These are phyloP conservation scores for Geotrichum histeridarum DNA, from an alignment of 1,139 yeast genomes.

Conservation along the genomic window DNA sequence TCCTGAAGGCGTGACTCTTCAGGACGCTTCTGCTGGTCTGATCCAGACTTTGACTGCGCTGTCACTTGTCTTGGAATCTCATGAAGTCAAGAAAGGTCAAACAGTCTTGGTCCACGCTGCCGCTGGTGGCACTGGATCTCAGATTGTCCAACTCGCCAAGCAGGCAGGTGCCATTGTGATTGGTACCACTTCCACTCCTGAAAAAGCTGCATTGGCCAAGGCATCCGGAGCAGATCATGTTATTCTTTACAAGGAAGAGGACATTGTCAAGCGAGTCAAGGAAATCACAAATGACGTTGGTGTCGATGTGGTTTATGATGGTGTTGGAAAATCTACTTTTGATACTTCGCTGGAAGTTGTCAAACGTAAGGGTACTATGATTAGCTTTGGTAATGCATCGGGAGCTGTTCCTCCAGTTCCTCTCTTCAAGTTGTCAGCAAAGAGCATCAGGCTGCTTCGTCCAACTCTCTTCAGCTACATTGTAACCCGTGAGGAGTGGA, in stretches of 20 bases:
- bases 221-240: constrained; percentile 69
- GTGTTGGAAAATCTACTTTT: constrained; percentile 76
- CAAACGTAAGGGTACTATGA: constrained; percentile 67
- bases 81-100: constrained; percentile 63
- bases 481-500: constrained; percentile 53
- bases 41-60: constrained; percentile 78
- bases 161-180: constrained; percentile 70
- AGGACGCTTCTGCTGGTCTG: constrained; percentile 55
- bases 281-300: constrained; percentile 70
- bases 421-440: constrained; percentile 49
- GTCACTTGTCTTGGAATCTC: constrained; percentile 61
- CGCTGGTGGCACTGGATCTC: constrained; percentile 86
- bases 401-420: constrained; percentile 73
- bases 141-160: constrained; percentile 59
- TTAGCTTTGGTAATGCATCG: constrained; percentile 79
- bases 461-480: constrained; percentile 59
- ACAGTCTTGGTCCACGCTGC: constrained; percentile 79
- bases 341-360: constrained; percentile 60
- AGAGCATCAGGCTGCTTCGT: constrained; percentile 58
- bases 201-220: constrained; percentile 48
- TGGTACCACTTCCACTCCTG: constrained; percentile 75
- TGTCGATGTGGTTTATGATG: constrained; percentile 68
- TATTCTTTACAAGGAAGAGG: constrained; percentile 55
- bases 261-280: constrained; percentile 53
- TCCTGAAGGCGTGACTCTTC: constrained; percentile 45